These are phyloP conservation scores for Coniella lustricola DNA, from an alignment of 2,329 filamentous ascomycete species.

Conservation along the genomic window DNA sequence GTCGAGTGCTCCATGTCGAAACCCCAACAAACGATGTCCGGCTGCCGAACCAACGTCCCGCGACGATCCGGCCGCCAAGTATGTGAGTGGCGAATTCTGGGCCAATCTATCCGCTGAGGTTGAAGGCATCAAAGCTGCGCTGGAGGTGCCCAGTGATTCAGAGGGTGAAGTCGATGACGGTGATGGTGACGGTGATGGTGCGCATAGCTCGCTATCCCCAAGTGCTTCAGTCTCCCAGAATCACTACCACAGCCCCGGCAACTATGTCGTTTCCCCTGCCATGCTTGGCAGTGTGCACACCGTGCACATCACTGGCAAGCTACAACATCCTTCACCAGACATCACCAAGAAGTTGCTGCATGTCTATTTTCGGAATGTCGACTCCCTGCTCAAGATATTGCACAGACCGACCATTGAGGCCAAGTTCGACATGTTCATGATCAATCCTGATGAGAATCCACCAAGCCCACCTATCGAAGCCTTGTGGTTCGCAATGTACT, in stretches of 20 bases:
- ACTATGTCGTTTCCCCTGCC: conserved; percentile 2
- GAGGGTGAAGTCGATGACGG: conserved; percentile 28
- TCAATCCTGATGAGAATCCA: conserved; percentile 19
- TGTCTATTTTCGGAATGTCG: conserved; percentile 34
- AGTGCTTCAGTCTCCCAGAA: conserved; percentile 18
- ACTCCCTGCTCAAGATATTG: conserved; percentile 37
- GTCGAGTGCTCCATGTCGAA: neutral
- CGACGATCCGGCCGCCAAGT: conserved; percentile 22
- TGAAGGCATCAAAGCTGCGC: conserved; percentile 35
- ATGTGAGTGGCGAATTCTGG: conserved; percentile 39
- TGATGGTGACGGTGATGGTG: conserved; percentile 17
- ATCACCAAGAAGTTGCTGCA: conserved; percentile 31
- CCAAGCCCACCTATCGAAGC: conserved; percentile 23
- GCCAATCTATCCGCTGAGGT: conserved; percentile 36
- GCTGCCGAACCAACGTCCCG: conserved; percentile 5
- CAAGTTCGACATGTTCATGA: conserved; percentile 23
- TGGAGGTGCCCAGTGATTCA: conserved; percentile 35
- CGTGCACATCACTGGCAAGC: conserved; percentile 1
- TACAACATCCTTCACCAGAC: conserved; percentile 30
- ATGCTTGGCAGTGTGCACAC: conserved; percentile 5
- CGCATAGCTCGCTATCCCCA: conserved; percentile 24
- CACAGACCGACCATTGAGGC: conserved; percentile 33
- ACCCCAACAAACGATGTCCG: conserved; percentile 10
- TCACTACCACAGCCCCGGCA: conserved; percentile 6
- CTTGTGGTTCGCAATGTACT: conserved; percentile 37